Conservation (phyloP, 2,329 filamentous ascomycete species). For the Scortechinia acanthostroma region DNA sequence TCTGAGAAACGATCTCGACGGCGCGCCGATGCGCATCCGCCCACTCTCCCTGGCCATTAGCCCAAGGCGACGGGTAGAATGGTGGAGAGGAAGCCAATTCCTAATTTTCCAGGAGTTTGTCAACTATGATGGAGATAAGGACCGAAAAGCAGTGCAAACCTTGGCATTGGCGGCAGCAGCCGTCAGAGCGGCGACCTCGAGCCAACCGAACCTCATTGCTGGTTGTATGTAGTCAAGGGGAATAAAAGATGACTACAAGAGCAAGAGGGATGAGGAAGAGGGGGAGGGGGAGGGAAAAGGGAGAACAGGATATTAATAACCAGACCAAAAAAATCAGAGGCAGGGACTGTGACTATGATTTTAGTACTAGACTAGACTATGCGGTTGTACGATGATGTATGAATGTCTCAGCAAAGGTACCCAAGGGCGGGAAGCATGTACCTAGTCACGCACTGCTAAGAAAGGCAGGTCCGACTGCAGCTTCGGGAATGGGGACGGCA, state of each 20-base stretch:
- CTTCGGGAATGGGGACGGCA: too few species aligned
- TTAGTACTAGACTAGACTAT: too few species aligned
- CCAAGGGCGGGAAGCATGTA: too few species aligned
- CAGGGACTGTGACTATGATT: too few species aligned
- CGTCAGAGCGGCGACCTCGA: neutral
- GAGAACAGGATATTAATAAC: neutral
- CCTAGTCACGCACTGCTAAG: too few species aligned
- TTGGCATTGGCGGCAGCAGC: neutral
- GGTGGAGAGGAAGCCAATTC: neutral
- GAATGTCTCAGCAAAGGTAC: too few species aligned
- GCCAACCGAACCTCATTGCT: conserved; percentile 2
- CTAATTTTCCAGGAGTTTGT: neutral
- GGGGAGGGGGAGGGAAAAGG: neutral
- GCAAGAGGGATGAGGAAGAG: neutral
- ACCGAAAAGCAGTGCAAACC: neutral
- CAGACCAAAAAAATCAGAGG: too few species aligned
- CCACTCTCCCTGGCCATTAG: conserved; percentile 29
- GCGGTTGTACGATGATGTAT: too few species aligned
- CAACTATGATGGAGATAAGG: too few species aligned
- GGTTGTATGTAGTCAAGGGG: too few species aligned
- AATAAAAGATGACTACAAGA: too few species aligned
- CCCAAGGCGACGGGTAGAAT: neutral
- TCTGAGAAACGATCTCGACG: conserved; percentile 54
- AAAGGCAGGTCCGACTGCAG: too few species aligned
- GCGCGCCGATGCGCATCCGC: conserved; percentile 57